Evolutionary conservation across 768 basidiomycete species (phyloP).

Genomic region (Lactarius quietus): DNA sequence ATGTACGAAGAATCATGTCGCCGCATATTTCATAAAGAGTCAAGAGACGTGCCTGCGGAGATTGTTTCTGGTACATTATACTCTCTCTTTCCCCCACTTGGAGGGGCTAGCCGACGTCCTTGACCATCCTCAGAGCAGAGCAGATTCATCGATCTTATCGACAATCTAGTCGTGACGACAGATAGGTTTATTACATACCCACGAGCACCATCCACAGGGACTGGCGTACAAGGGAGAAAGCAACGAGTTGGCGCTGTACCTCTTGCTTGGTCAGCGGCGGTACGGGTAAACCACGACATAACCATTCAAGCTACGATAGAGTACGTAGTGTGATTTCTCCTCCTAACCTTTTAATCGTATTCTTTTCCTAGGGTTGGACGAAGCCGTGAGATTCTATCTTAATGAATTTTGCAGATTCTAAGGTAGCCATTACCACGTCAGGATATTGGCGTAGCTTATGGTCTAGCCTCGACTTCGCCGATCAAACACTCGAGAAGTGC

Average conservation of each 20-base stretch:
- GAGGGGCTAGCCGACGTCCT: not conserved
- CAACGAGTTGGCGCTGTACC: not conserved
- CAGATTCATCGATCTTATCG: not conserved
- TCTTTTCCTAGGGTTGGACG: not conserved
- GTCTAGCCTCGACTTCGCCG: constrained; percentile 3
- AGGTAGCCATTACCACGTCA: not conserved
- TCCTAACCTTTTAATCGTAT: not conserved
- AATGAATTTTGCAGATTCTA: not conserved
- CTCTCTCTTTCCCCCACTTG: not conserved
- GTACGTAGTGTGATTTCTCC: not conserved
- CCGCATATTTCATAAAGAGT: not conserved
- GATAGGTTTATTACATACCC: not conserved
- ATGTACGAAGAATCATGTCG: not conserved
- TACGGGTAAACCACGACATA: not conserved
- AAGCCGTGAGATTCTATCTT: not conserved
- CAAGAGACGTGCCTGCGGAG: constrained; percentile 1
- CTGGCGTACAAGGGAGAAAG: not conserved
- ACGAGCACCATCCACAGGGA: not conserved
- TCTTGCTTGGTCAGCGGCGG: constrained; percentile 5
- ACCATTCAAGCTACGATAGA: constrained; percentile 4
- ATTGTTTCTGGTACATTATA: constrained; percentile 6
- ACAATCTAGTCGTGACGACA: not conserved
- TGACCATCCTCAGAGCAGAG: constrained; percentile 1
- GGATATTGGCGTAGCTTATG: constrained; percentile 9
- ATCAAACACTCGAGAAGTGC: not conserved